Conservation (phyloP, 2,329 filamentous ascomycete genomes). For the Pseudogymnoascus sp. region DNA sequence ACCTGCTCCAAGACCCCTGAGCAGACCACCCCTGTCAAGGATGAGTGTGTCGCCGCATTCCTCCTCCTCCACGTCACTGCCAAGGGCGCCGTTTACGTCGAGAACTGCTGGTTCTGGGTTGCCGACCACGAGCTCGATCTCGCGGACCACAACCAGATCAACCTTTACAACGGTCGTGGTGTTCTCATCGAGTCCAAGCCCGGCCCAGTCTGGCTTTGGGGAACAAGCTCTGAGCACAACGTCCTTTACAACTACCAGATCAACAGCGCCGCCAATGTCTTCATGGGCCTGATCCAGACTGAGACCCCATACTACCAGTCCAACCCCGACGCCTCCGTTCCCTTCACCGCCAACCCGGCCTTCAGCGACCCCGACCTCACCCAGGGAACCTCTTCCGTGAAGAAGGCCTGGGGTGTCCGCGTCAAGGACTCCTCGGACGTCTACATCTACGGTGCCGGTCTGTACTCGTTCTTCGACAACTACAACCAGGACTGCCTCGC, state of each 20-base stretch:
- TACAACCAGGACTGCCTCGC: constrained; percentile 63
- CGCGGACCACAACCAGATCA: constrained; percentile 64
- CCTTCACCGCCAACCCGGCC: constrained; percentile 50
- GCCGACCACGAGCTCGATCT: constrained; percentile 84
- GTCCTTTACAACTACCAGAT: constrained; percentile 81
- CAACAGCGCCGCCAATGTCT: constrained; percentile 66
- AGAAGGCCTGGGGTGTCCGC: constrained; percentile 68
- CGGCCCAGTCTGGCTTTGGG: constrained; percentile 74
- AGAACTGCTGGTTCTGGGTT: constrained; percentile 88
- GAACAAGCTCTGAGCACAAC: constrained; percentile 60
- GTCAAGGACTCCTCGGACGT: constrained; percentile 59
- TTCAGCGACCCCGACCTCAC: constrained; percentile 64
- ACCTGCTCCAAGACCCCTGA: constrained; percentile 71
- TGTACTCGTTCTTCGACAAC: constrained; percentile 81
- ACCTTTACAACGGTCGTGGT: constrained; percentile 82
- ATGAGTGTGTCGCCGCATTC: constrained; percentile 67
- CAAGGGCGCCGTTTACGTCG: constrained; percentile 64
- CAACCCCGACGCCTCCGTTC: constrained; percentile 64
- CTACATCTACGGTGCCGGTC: constrained; percentile 62
- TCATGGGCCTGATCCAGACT: constrained; percentile 76
- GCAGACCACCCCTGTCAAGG: constrained; percentile 50
- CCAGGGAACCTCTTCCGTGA: constrained; percentile 40
- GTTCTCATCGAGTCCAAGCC: constrained; percentile 66
- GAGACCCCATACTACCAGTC: constrained; percentile 86
- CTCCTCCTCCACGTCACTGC: constrained; percentile 57